Evolutionary conservation across 306 rosid genomes (phyloP), one percentile per base, ranked within the genome.

Genomic region (Delonix regia): DNA sequence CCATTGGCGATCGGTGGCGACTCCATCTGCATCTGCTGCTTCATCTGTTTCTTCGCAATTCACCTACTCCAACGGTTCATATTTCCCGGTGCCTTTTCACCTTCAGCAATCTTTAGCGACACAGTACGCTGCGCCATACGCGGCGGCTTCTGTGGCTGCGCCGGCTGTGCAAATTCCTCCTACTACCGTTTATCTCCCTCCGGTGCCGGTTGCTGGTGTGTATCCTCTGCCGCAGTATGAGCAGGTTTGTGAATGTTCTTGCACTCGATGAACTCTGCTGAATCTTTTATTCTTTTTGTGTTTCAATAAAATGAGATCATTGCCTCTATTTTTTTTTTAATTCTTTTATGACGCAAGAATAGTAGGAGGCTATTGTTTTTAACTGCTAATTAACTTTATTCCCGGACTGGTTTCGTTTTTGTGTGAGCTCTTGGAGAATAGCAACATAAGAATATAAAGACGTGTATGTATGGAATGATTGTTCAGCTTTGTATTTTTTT

Each of bases 21-120:
- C 81, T 12, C 87, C 83, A 2, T 86, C 96, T 21, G 85, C 86
- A 9, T 53, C 85, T 3, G 34, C 59, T 68, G 72, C 82, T 56
- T 48, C 88, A 0, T 80, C 89, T 7, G 39, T 84, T 1, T 71
- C 82, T 45, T 84, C 88, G 22, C 98, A 89, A 44, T 91, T 83
- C 83, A 70, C 90, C 5, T 87, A 88, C 81, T 57, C 96, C 38
- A 89, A 82, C 74, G 78, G 80, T 25, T 82, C 92, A 8, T 94
- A 88, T 84, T 90, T 91, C 67, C 97, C 98, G 53, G 41, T 86
- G 14, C 98, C 97, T 24, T 91, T 94, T 69, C 98, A 94, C 78
- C 92, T 94, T 78, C 97, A 90, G 84, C 96, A 88, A 68, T 78
- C 97, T 7, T 42, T 86, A 13, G 49, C 89, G 30, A 45, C 82